Conservation (phyloP, 2,329 filamentous ascomycete genomes). For the Dactylellina cionopaga region DNA sequence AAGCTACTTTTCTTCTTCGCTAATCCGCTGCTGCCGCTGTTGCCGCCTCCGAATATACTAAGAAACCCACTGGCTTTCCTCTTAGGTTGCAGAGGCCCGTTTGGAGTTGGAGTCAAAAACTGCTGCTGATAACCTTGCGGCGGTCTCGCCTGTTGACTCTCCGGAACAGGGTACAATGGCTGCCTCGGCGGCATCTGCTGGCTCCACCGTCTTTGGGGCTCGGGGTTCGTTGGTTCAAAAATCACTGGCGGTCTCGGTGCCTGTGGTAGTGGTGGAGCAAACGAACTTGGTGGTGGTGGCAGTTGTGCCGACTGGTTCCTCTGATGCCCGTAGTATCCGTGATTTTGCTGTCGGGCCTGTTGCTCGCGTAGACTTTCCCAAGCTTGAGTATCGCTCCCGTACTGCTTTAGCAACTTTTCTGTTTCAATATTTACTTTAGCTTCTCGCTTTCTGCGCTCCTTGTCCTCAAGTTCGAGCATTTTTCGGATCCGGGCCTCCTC, state of each 20-base stretch:
- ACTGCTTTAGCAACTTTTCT: slow-evolving; percentile 67
- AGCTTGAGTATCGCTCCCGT: slow-evolving; percentile 46
- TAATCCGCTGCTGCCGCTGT: slow-evolving; percentile 4
- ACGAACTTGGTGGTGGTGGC: slow-evolving; percentile 24
- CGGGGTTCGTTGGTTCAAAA: slow-evolving; percentile 15
- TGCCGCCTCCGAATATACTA: slow-evolving; percentile 30
- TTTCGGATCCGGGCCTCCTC: slow-evolving; percentile 53
- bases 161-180: slow-evolving; percentile 39
- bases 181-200: slow-evolving; percentile 43
- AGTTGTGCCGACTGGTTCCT: slow-evolving; percentile 31
- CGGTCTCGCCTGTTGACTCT: slow-evolving; percentile 36
- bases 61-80: slow-evolving; percentile 41
- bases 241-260: slow-evolving; percentile 31
- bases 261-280: not conserved
- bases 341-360: not conserved
- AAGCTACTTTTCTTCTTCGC: slow-evolving; percentile 51
- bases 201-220: slow-evolving; percentile 20
- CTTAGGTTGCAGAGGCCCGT: slow-evolving; percentile 15
- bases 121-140: slow-evolving; percentile 14
- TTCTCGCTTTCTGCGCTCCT: slow-evolving; percentile 63
- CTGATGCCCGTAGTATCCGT: slow-evolving; percentile 33
- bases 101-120: slow-evolving; percentile 23
- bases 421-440: slow-evolving; percentile 79
- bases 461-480: slow-evolving; percentile 54
- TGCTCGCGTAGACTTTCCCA: slow-evolving; percentile 40